Evolutionary conservation across 2,329 filamentous ascomycete species (phyloP), one percentile per base, ranked within the genome.

Genomic region (Trichoderma sp.): DNA sequence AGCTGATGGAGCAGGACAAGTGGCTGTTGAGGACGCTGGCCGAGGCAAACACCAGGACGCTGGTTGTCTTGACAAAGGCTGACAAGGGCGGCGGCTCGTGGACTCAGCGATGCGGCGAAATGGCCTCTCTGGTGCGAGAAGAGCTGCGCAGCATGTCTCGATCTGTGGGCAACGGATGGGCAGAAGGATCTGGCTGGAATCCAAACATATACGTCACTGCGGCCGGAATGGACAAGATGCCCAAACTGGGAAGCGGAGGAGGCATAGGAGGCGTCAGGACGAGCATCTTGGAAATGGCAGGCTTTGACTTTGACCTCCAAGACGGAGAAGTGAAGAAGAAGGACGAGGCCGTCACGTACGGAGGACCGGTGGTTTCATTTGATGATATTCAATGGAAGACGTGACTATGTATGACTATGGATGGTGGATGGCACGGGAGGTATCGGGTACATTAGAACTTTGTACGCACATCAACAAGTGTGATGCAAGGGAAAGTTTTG

Each of bases 41-140:
- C 59, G 76, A 80, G 58, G 78, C 80, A 4, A 79, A 80, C 10
- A 78, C 83, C 34, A 78, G 78, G 61, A 85, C 84, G 1, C 73
- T 81, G 7, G 80, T 87, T 1, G 80, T 87, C 5, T 74, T 89
- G 58, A 88, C 86, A 12, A 87, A 87, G 75, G 84, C 83, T 15
- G 86, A 88, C 72, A 87, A 87, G 70, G 74, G 72, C 52, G 76
- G 73, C 34, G 72, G 72, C 12, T 71, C 59, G 1, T 80, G 78
- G 78, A 68, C 69, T 7, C 68, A 67, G 12, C 67, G 64, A 22
- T 80, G 78, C 68, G 65, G 65, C 5, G 50, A 63, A 1, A 70
- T 78, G 45, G 76, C 76, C 0, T 67, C 61, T 4, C 68, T 70
- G 34, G 67, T 80, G n/a, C 74, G 74, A 19, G 50, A 58, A 4